phyloP scores from a whole-genome alignment of 2,329 filamentous ascomycete genomes.

The Neofusicoccum cordaticola region DNA sequence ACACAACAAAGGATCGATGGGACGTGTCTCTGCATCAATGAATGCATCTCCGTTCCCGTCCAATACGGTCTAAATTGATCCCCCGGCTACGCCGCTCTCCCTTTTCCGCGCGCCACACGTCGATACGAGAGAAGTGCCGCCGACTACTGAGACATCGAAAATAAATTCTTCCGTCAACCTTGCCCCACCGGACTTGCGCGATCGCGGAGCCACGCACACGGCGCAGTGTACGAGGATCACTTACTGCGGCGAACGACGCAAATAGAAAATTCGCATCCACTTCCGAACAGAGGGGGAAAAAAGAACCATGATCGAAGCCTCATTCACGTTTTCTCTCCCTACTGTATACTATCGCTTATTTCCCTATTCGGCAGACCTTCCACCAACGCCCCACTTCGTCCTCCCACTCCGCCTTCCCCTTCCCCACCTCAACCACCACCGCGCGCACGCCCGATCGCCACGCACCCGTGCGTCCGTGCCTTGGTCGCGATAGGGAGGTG shows the following conservation, averaged over 20 bases:
- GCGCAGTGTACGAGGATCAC: too few species aligned
- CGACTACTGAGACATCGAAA: background rate
- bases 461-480: background rate
- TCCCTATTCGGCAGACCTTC: background rate
- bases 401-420: background rate
- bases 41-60: background rate
- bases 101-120: background rate
- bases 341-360: background rate
- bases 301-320: too few species aligned
- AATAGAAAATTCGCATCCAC: too few species aligned
- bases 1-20: background rate
- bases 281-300: too few species aligned
- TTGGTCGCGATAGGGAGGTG: background rate
- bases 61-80: background rate
- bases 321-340: background rate
- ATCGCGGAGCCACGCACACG: background rate
- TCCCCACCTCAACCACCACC: background rate
- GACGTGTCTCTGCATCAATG: background rate
- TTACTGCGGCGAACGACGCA: too few species aligned
- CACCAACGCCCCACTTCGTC: background rate
- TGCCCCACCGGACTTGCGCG: background rate
- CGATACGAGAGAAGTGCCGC: background rate
- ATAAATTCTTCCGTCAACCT: background rate
- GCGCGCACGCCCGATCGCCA: background rate
- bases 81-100: constrained; percentile 5